These are phyloP conservation scores for Ophiobolus disseminans DNA, from an alignment of 2,329 filamentous ascomycete species.

Conservation along the genomic window DNA sequence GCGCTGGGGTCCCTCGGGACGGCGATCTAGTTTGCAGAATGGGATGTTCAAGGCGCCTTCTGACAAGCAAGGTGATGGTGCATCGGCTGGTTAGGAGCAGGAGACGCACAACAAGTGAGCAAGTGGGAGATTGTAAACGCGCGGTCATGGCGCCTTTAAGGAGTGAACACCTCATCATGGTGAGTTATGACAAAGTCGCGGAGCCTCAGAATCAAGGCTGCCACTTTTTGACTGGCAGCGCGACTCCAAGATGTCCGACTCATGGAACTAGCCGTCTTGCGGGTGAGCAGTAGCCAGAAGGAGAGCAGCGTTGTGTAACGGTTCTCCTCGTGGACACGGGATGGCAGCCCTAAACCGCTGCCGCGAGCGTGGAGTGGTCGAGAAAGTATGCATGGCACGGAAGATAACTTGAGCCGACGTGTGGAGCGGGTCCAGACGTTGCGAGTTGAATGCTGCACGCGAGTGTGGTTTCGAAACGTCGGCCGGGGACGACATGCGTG, in stretches of 20 bases:
- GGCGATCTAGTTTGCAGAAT: not conserved
- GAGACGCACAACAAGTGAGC: constrained; percentile 5
- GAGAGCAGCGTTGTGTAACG: not conserved
- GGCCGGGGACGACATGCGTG: too few relatives aligned
- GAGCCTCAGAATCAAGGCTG: constrained; percentile 10
- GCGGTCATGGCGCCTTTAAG: constrained; percentile 11
- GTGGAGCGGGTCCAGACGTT: not conserved
- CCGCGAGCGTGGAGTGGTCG: not conserved
- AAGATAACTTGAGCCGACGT: not conserved
- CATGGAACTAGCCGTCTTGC: not conserved
- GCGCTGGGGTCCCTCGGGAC: not conserved
- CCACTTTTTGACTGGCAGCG: too few relatives aligned
- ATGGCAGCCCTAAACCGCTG: not conserved
- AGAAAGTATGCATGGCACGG: not conserved
- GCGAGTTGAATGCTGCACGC: not conserved
- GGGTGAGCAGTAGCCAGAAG: not conserved
- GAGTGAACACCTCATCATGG: constrained; percentile 1
- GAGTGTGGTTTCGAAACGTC: not conserved
- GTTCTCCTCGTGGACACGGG: not conserved
- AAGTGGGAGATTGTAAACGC: constrained; percentile 8
- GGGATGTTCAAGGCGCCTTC: constrained; percentile 9
- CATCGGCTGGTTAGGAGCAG: constrained; percentile 4
- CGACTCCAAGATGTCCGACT: not conserved
- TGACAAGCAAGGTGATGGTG: constrained; percentile 15
- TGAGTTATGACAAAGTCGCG: not conserved